Base-by-base conservation (phyloP, 306 rosid species). In the Mucuna pruriens region DNA sequence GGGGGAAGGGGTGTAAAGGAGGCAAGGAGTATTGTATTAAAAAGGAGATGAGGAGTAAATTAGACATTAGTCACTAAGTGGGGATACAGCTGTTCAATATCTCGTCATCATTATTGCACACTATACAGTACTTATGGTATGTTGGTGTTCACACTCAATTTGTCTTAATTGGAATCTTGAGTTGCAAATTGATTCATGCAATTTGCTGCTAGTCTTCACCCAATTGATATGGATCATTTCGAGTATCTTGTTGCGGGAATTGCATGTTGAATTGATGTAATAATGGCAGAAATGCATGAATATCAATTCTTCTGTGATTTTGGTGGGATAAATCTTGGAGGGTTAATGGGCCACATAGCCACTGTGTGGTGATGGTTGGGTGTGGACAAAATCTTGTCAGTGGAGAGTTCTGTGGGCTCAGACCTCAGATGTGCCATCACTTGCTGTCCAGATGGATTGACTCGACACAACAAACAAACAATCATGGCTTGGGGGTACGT, bases 171-270 rank as follows among this genome's bases (percentile, higher is more conserved):
- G 44, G 55, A 23, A 23, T 78, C 8, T 29, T 54, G 82, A 52
- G 44, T 39, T 67, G 76, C 76, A 78, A 69, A 57, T 57, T 57
- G 64, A 22, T 55, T 55, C 63, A 22, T 22, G 19, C 31, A 3
- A 57, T 57, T 23, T 1, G 16, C 26, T 19, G 9, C 26, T 52
- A 9, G 55, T 67, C 75, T 68, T 51, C 54, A 16, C 66, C 45
- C 54, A 9, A 65, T 66, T 6, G 33, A 52, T 51, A 38, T 15
- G 7, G 52, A 36, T n/a, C 57, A 22, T n/a, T 3, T 34, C 23
- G 19, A 48, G 33, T 64, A 76, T 48, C 6, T 57, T 19, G 33
- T 25, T 17, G 36, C 23, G 1, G 40, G 62, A 69, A 20, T 52
- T 26, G 38, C 48, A 26, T 4, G 9, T 55, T 55, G 22, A 51